A percentile compares a stretch with the other conserved stretches of the same genome.
Conservation (phyloP, 306 rosid genomes). For the Heteromeles arbutifolia region DNA sequence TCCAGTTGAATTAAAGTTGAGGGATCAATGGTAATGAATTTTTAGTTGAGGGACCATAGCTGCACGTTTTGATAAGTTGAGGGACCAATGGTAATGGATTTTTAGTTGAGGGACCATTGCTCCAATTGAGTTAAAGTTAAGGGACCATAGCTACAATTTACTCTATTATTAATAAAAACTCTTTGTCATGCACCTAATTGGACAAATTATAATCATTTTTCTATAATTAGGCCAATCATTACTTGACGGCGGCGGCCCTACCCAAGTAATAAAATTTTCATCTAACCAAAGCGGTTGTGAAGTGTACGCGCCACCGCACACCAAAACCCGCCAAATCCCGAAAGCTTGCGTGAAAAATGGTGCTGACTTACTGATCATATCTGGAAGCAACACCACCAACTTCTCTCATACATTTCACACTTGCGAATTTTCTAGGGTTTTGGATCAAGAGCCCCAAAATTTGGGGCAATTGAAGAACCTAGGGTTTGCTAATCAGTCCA, state of each 20-base stretch:
- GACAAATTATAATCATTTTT: background rate
- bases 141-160: no score
- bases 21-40: no score
- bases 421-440: background rate
- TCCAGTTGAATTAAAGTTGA: no score
- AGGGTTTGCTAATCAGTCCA: background rate
- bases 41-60: no score
- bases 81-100: no score
- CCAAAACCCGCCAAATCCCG: conserved; percentile 10
- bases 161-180: no score
- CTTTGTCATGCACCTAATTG: background rate
- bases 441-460: background rate
- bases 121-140: no score
- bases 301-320: conserved; percentile 11
- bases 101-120: no score
- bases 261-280: background rate
- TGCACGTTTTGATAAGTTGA: no score
- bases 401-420: background rate
- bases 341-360: background rate
- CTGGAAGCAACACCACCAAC: background rate
- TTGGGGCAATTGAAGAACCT: background rate
- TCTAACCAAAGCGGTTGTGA: background rate
- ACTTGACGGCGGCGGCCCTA: background rate
- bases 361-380: background rate
- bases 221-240: background rate